Evolutionary conservation across 345 rosid species (phyloP).

Genomic region (Geranium rotundifolium): DNA sequence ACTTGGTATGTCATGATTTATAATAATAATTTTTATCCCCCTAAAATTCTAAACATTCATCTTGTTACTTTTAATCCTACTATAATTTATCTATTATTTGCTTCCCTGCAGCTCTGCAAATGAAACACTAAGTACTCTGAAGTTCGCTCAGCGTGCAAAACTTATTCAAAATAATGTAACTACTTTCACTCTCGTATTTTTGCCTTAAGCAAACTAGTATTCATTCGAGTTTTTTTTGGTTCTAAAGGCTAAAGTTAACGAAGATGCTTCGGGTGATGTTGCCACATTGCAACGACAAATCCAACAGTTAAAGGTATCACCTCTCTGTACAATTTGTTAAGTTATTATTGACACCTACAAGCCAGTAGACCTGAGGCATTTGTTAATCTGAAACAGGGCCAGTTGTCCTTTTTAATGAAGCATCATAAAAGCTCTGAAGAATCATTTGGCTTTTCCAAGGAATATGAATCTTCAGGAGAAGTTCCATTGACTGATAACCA

Average conservation of each 20-base stretch:
- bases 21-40: neutral
- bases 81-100: neutral
- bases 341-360: constrained; percentile 4
- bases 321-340: constrained; percentile 3
- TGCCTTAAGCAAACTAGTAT: constrained; percentile 7
- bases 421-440: constrained; percentile 36
- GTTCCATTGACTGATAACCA: constrained; percentile 15
- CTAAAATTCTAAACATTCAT: neutral
- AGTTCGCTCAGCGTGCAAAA: constrained; percentile 96
- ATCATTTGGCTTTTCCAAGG: constrained; percentile 18
- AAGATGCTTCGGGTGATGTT: constrained; percentile 90
- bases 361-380: constrained; percentile 10
- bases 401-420: constrained; percentile 50
- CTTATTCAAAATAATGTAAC: constrained; percentile 84
- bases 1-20: constrained; percentile 34
- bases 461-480: constrained; percentile 21
- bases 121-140: constrained; percentile 90
- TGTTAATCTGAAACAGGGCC: constrained; percentile 41
- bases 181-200: constrained; percentile 8
- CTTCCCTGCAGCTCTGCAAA: constrained; percentile 52
- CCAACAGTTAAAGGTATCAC: constrained; percentile 57
- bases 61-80: neutral
- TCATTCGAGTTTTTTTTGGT: constrained; percentile 14
- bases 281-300: constrained; percentile 72
- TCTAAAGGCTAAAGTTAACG: constrained; percentile 79